Evolutionary conservation across 768 basidiomycete genomes (phyloP), one percentile per base, ranked within the genome.

Genomic region (Galerina sulciceps): DNA sequence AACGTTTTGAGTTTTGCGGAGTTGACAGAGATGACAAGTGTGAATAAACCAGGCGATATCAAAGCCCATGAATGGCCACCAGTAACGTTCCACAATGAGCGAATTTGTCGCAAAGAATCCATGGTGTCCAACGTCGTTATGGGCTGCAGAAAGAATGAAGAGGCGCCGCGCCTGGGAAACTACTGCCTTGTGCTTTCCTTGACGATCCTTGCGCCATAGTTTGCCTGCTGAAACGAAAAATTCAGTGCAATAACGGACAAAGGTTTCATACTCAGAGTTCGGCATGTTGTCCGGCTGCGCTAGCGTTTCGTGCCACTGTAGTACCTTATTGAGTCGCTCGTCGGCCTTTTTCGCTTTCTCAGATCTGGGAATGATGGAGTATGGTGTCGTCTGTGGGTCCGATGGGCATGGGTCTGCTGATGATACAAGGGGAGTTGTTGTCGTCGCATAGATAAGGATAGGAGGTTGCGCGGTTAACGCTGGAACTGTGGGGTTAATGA

Each of bases 11-110:
- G 18, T 68, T 41, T 55, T 57, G 8, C 61, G 62, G 5, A 72
- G 53, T 56, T 73, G 72, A 45, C 74, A 73, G n/a, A 62, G 44
- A 35, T 73, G 70, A 55, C 73, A 75, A 11, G 69, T 70, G 6
- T 46, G 53, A 18, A 72, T 47, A 43, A 58, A 68, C 67, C 67
- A 72, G 1, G 61, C 13, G 2, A 73, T 50, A 48, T 73, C 69
- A 13, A 42, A 36, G 14, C 55, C 57, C 18, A 73, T 50, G 10
- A 31, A 47, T 0, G 71, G 74, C 74, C 74, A 75, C 71, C 71
- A 75, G 51, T 70, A 72, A 0, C 68, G 60, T 23, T 72, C 67
- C 1, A 18, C n/a, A 1, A 76, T n/a, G 8, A 56, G 65, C 0
- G 47, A 22, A 10, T 49, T 40, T 2, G 65, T 69, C 0, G 69